Conservation (phyloP, 2,329 filamentous ascomycete species). For the Geosmithia putterillii region DNA sequence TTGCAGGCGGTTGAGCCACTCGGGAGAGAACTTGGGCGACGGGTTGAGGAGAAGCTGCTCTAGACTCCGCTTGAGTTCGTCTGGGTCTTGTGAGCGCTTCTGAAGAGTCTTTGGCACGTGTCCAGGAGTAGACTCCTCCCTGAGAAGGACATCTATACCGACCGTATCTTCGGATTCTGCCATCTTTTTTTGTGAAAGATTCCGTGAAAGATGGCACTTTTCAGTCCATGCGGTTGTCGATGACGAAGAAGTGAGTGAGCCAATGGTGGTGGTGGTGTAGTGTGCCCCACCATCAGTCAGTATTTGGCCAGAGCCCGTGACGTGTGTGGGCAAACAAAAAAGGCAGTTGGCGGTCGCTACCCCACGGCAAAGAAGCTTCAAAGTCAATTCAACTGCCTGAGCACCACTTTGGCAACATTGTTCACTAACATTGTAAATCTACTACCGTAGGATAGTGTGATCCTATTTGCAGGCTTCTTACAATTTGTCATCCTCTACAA, state of each 20-base stretch:
- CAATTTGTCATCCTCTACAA: too few relatives aligned
- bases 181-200: background rate
- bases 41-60: constrained; percentile 71
- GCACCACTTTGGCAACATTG: too few relatives aligned
- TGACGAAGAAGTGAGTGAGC: too few relatives aligned
- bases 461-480: too few relatives aligned
- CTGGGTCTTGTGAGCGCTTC: constrained; percentile 28
- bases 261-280: background rate
- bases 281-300: constrained; percentile 3
- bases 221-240: background rate
- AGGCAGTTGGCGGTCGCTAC: background rate
- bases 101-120: constrained; percentile 4
- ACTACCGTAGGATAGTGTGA: too few relatives aligned
- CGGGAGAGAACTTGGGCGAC: constrained; percentile 63
- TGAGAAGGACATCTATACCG: constrained; percentile 21
- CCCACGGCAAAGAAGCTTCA: background rate
- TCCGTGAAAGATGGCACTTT: too few relatives aligned
- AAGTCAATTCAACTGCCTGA: too few relatives aligned
- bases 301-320: background rate
- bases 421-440: too few relatives aligned
- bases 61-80: constrained; percentile 57
- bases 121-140: constrained; percentile 11
- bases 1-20: constrained; percentile 84
- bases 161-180: constrained; percentile 11
- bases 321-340: background rate